Percentiles rank a stretch among this genome's conserved stretches.
phyloP scores from a whole-genome alignment of 139 green algal species.

The Micromonas commoda region DNA sequence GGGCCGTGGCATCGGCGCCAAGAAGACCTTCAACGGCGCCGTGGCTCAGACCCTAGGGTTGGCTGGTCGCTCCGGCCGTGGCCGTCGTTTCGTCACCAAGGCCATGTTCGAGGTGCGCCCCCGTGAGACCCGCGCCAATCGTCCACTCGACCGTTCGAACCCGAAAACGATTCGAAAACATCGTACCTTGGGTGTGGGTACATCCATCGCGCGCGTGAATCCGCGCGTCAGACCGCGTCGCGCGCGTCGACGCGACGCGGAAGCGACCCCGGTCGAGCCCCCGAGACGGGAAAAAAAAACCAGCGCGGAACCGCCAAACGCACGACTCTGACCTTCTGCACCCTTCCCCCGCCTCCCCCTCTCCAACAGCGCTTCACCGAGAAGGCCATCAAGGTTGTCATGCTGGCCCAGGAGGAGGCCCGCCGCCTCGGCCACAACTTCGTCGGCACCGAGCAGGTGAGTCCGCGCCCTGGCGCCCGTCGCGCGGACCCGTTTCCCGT shows the following conservation, averaged over 20 bases:
- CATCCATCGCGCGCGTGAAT: no score
- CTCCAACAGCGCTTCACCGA: slow-evolving; percentile 92
- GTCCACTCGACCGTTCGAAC: no score
- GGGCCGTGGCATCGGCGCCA: neutral
- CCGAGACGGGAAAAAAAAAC: no score
- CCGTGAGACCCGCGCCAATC: no score
- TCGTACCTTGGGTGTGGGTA: no score
- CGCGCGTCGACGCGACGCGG: no score
- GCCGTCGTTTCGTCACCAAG: neutral
- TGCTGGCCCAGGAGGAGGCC: slow-evolving; percentile 98
- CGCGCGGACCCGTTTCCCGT: neutral
- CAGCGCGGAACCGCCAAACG: no score
- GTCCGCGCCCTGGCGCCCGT: neutral
- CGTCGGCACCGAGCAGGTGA: slow-evolving; percentile 93
- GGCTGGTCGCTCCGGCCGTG: neutral
- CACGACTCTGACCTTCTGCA: neutral
- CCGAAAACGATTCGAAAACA: no score
- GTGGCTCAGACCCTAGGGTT: neutral
- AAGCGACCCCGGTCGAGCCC: no score
- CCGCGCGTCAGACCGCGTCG: no score
- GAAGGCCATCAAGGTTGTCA: slow-evolving; percentile 88
- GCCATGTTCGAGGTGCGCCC: neutral
- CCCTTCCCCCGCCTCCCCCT: neutral
- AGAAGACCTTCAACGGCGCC: neutral
- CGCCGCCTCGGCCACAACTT: slow-evolving; percentile 95